A percentile compares a stretch with the other conserved stretches of the same genome.
Conservation (phyloP, 1,139 yeast genomes). For the Sugiyamaella castrensis region DNA sequence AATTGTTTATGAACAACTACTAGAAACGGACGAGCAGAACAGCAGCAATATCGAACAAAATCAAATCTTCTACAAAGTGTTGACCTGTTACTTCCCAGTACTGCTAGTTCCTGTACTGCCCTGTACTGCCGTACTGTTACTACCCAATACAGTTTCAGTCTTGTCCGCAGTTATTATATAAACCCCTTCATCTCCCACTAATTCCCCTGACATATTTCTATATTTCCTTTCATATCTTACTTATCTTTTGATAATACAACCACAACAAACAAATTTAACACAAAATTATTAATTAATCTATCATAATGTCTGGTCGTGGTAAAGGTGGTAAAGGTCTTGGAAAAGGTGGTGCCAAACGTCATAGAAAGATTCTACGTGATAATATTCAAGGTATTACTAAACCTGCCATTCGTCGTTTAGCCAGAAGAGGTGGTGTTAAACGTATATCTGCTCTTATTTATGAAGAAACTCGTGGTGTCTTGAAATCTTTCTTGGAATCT, state of each 20-base stretch:
- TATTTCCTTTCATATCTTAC: not conserved
- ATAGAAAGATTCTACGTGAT: slow-evolving; percentile 99
- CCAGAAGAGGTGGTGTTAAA: slow-evolving; percentile 99
- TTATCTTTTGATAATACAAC: not conserved
- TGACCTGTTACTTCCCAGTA: too few relatives aligned
- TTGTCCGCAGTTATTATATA: too few relatives aligned
- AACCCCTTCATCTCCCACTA: not conserved
- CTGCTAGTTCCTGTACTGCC: too few relatives aligned
- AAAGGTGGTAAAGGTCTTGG: slow-evolving; percentile 99
- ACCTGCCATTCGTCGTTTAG: slow-evolving; percentile 99
- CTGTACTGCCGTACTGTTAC: too few relatives aligned
- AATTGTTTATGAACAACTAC: too few relatives aligned
- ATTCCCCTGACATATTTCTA: not conserved
- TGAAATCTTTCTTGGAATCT: slow-evolving; percentile 92
- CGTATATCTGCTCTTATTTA: slow-evolving; percentile 98
- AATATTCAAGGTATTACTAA: slow-evolving; percentile 99
- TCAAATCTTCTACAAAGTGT: too few relatives aligned
- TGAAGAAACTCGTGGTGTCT: slow-evolving; percentile 98
- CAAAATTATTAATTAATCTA: slow-evolving; percentile 9
- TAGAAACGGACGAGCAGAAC: too few relatives aligned
- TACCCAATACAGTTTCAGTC: too few relatives aligned
- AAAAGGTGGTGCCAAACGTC: slow-evolving; percentile 99
- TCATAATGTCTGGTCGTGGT: slow-evolving; percentile 96
- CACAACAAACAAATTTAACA: not conserved
- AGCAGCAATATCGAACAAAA: too few relatives aligned